Percentiles rank a stretch among this genome's conserved stretches.
Evolutionary conservation across 495 filamentous ascomycete species (phyloP).

Genomic region (Lindgomyces ingoldianus): DNA sequence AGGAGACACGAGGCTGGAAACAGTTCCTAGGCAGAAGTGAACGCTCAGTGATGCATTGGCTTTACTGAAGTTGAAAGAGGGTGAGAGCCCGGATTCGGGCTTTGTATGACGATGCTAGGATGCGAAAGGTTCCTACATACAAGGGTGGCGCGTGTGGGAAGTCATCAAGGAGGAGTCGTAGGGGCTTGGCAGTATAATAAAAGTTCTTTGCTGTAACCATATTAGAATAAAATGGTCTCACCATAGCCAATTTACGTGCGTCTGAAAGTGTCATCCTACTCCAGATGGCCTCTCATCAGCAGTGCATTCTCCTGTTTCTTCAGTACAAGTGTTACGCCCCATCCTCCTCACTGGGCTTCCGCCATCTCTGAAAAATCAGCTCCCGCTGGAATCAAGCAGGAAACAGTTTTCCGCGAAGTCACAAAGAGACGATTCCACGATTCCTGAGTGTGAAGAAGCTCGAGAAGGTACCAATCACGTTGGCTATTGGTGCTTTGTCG

Average conservation of each 20-base stretch:
- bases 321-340: constrained; percentile 11
- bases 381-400: constrained; percentile 23
- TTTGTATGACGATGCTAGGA: constrained; percentile 20
- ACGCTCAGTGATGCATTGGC: constrained; percentile 13
- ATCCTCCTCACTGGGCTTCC: neutral
- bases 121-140: constrained; percentile 13
- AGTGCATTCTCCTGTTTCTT: neutral
- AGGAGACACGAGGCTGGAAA: constrained; percentile 16
- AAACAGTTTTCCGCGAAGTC: neutral
- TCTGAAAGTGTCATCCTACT: constrained; percentile 31
- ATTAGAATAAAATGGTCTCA: no score
- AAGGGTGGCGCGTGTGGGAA: constrained; percentile 10
- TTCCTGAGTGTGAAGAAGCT: constrained; percentile 17
- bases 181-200: constrained; percentile 10
- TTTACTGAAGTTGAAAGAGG: constrained; percentile 10
- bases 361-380: constrained; percentile 21
- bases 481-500: neutral
- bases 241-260: constrained; percentile 12
- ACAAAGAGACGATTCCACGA: constrained; percentile 22
- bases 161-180: constrained; percentile 6
- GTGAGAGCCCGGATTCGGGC: constrained; percentile 1
- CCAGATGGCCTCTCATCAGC: constrained; percentile 19
- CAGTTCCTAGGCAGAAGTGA: constrained; percentile 23
- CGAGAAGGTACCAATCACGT: constrained; percentile 21
- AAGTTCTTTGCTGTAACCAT: constrained; percentile 22